Conservation (phyloP, 192 early-diverging fungal species). For the Coemansia asiatica region DNA sequence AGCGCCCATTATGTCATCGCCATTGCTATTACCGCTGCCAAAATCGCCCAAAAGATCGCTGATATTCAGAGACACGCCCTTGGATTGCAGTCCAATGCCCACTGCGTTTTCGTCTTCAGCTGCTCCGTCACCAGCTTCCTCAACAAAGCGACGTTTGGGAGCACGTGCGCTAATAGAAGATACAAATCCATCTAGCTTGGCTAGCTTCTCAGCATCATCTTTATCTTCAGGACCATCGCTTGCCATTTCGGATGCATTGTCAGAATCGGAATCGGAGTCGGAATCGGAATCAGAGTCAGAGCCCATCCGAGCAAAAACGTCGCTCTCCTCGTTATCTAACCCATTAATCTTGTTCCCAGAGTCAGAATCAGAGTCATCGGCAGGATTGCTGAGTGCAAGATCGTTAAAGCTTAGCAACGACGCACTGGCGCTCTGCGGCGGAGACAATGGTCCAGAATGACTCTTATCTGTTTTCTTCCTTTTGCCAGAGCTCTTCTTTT, state of each 20-base stretch:
- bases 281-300: not conserved
- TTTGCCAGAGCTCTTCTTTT: not conserved
- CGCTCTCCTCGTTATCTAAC: conserved; percentile 27
- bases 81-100: conserved; percentile 35
- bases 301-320: conserved; percentile 27
- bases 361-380: not conserved
- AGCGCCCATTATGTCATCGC: conserved; percentile 20
- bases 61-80: conserved; percentile 70
- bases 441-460: not conserved
- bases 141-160: conserved; percentile 57
- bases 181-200: conserved; percentile 58
- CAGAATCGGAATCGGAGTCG: not conserved
- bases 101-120: conserved; percentile 45
- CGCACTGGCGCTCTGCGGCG: conserved; percentile 3
- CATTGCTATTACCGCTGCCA: conserved; percentile 39
- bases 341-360: not conserved
- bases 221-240: conserved; percentile 35
- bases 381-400: conserved; percentile 31
- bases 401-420: conserved; percentile 20
- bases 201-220: conserved; percentile 51
- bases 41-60: conserved; percentile 71
- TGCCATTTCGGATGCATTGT: conserved; percentile 28
- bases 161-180: conserved; percentile 69
- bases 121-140: conserved; percentile 27
- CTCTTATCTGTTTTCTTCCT: not conserved